Conservation (phyloP, 768 basidiomycete species). For the Suillus clintonianus region DNA sequence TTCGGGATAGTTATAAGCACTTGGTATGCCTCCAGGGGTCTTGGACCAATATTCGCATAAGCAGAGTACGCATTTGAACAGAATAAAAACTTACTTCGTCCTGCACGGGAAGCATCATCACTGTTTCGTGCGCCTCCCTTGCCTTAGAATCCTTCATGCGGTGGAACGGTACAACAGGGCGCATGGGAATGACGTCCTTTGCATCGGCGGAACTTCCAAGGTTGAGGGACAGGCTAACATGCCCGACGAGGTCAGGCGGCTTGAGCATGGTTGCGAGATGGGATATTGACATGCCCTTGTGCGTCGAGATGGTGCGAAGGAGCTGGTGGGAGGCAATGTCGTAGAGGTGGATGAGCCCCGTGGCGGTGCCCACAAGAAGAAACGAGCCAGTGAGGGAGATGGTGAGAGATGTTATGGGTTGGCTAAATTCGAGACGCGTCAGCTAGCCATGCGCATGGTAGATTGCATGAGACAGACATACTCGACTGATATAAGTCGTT, state of each 20-base stretch:
- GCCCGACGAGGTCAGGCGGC: conserved; percentile 85
- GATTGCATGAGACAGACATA: conserved; percentile 33
- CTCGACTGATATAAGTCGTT: conserved; percentile 73
- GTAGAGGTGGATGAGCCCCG: conserved; percentile 76
- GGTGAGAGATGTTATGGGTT: conserved; percentile 69
- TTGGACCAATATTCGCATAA: conserved; percentile 4
- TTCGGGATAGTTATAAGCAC: conserved; percentile 41
- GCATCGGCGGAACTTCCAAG: conserved; percentile 35
- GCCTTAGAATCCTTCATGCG: conserved; percentile 67
- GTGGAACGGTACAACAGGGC: conserved; percentile 70
- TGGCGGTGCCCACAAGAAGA: conserved; percentile 78
- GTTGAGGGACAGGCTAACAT: conserved; percentile 58
- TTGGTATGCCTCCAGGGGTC: conserved; percentile 17
- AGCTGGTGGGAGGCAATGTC: conserved; percentile 91
- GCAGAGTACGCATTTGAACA: not conserved
- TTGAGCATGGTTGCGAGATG: conserved; percentile 78
- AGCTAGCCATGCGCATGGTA: conserved; percentile 1
- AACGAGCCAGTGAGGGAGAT: conserved; percentile 79
- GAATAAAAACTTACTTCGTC: conserved; percentile 36
- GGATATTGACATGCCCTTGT: conserved; percentile 69
- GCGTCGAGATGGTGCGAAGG: conserved; percentile 75
- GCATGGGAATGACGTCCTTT: conserved; percentile 65
- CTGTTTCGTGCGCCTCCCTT: conserved; percentile 70
- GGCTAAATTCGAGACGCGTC: conserved; percentile 41
- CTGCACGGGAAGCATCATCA: conserved; percentile 57